Evolutionary conservation across 2,329 filamentous ascomycete genomes (phyloP).

Genomic region (Pseudomassariella vexata): DNA sequence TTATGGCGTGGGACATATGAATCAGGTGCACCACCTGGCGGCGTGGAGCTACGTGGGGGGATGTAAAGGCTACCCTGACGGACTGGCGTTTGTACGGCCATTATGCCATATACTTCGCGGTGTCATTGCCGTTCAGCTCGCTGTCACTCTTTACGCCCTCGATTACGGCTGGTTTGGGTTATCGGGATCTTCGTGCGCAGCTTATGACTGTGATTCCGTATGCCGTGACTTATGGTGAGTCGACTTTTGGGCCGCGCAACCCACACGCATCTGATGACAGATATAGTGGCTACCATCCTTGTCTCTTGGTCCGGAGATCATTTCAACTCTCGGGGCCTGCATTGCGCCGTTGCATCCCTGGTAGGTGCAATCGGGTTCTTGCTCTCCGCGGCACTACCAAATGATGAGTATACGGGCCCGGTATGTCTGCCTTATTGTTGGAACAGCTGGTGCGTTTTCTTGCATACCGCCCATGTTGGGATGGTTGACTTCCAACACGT

Average conservation of each 20-base stretch:
- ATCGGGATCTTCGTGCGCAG: slow-evolving; percentile 43
- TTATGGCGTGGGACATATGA: slow-evolving; percentile 68
- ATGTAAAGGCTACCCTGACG: slow-evolving; percentile 63
- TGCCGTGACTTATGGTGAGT: slow-evolving; percentile 38
- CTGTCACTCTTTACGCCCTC: slow-evolving; percentile 47
- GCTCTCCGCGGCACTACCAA: slow-evolving; percentile 56
- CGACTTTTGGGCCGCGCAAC: too few species aligned
- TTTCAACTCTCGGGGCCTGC: slow-evolving; percentile 47
- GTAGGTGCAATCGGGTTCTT: slow-evolving; percentile 48
- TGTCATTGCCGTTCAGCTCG: slow-evolving; percentile 28
- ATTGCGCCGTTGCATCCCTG: slow-evolving; percentile 35
- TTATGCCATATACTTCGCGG: slow-evolving; percentile 45
- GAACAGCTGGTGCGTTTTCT: slow-evolving; percentile 59
- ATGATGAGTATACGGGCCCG: slow-evolving; percentile 51
- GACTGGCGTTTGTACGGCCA: slow-evolving; percentile 64
- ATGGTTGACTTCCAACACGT: slow-evolving; percentile 66
- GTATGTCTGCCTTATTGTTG: slow-evolving; percentile 67
- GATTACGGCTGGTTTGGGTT: slow-evolving; percentile 41
- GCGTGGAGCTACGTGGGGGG: slow-evolving; percentile 68
- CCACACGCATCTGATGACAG: slow-evolving; percentile 11
- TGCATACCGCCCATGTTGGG: slow-evolving; percentile 65
- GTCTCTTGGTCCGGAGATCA: slow-evolving; percentile 58
- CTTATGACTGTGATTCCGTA: slow-evolving; percentile 65
- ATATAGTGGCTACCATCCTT: slow-evolving; percentile 26
- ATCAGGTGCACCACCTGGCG: slow-evolving; percentile 51